Base-by-base conservation (phyloP, 208 protist species). In the Wallacemonas rigidus region DNA sequence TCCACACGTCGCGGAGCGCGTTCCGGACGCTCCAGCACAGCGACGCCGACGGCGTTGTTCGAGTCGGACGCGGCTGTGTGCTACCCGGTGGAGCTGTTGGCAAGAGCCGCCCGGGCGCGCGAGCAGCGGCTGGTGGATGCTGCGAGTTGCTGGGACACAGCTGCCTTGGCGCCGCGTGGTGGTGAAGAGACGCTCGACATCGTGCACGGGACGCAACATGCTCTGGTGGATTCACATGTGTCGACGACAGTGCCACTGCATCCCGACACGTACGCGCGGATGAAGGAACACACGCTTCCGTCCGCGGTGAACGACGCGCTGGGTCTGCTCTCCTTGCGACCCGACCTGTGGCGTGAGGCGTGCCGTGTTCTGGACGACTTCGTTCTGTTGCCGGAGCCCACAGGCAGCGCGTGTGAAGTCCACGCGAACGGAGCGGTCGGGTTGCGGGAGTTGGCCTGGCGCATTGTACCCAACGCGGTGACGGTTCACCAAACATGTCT, bases 241-340 rank as follows among this genome's bases (percentile, higher is more conserved):
- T 51, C 47, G 11, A 14, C 47, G 47, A 51, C 47, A 51, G 47
- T 15, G 47, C 26, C 26, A 0, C 26, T 26, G 26, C 26, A 26
- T 26, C 26, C 26, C 26, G 45, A 6, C 45, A 50, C 12, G 45
- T 14, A 56, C 26, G 51, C 51, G 51, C 14, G 6, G 7, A 6
- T 62, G 35, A 41, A 3, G 9, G 56, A 89, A 79, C 61, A 81
- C 81, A 11, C 56, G 0, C 15, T 62, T 4, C 73, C 85, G 12
- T 85, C 83, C 40, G 76, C 85, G 14, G 55, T 92, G 3, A 92
- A 94, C 62, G 83, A 90, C 54, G 78, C 79, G 1, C 61, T 92
- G n/a, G 87, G 80, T 2, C 67, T 91, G 12, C 44, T 93, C 43
- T 63, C 78, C 12, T 54, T 77, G 43, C 38, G 65, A 36, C 43